Conservation (phyloP, 2,329 filamentous ascomycete species). For the Simplicillium sp. region DNA sequence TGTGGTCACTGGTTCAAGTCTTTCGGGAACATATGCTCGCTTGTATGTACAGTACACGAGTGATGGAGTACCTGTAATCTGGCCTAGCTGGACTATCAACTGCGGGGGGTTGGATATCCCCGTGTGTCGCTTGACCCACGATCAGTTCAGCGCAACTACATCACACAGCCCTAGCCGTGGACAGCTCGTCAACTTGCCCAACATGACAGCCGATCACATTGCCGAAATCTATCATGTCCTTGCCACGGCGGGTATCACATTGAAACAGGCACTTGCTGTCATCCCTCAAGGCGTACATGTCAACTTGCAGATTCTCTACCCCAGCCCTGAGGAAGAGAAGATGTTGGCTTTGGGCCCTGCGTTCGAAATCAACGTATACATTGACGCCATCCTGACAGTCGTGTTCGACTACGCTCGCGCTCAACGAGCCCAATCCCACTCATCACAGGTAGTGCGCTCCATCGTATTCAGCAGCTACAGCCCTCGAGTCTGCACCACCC, state of each 20-base stretch:
- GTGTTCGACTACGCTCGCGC: constrained; percentile 86
- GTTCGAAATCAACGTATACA: constrained; percentile 76
- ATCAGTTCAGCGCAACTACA: constrained; percentile 55
- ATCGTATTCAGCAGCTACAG: constrained; percentile 95
- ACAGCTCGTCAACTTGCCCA: constrained; percentile 31
- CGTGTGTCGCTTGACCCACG: constrained; percentile 66
- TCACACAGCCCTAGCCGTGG: constrained; percentile 29
- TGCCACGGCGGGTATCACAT: constrained; percentile 66
- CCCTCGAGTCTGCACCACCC: constrained; percentile 75
- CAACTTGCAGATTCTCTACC: constrained; percentile 88
- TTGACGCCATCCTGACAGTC: constrained; percentile 71
- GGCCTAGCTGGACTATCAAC: constrained; percentile 72
- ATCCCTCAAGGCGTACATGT: constrained; percentile 75
- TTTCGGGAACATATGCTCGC: constrained; percentile 91
- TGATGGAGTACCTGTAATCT: constrained; percentile 79
- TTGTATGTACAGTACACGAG: constrained; percentile 87
- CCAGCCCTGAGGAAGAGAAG: constrained; percentile 64
- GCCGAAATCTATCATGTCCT: constrained; percentile 63
- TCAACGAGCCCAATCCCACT: constrained; percentile 45
- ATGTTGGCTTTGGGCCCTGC: constrained; percentile 61
- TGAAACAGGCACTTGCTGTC: constrained; percentile 65
- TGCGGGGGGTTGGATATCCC: constrained; percentile 73
- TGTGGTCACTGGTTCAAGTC: constrained; percentile 86
- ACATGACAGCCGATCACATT: constrained; percentile 43
- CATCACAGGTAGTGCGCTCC: constrained; percentile 65